Conservation (phyloP, 2,329 filamentous ascomycete species). For the Parastagonospora nodorum region DNA sequence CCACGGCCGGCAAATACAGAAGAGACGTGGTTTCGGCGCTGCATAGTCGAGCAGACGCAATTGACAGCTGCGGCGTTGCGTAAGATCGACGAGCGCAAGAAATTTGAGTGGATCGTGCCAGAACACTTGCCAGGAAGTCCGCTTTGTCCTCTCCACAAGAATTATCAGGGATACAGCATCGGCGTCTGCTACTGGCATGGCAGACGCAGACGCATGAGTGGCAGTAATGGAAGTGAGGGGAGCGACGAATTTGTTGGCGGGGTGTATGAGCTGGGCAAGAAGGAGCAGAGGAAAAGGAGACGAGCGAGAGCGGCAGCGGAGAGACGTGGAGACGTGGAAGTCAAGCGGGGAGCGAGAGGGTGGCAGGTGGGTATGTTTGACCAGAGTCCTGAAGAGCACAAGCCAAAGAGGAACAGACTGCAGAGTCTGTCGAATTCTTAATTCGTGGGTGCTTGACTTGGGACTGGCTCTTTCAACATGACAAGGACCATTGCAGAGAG, state of each 20-base stretch:
- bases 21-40: slow-evolving; percentile 20
- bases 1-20: slow-evolving; percentile 3
- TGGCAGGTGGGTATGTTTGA: slow-evolving; percentile 9
- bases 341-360: neutral
- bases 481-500: too few species aligned
- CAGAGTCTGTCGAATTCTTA: slow-evolving; percentile 19
- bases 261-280: slow-evolving; percentile 28
- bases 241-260: neutral
- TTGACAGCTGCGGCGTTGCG: slow-evolving; percentile 11
- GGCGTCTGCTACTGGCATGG: slow-evolving; percentile 52
- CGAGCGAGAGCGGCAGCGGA: slow-evolving; percentile 1
- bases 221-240: neutral
- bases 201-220: neutral
- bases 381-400: neutral
- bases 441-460: neutral
- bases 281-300: slow-evolving; percentile 14
- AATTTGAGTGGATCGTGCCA: slow-evolving; percentile 49
- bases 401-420: slow-evolving; percentile 19
- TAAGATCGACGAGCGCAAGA: slow-evolving; percentile 32
- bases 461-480: too few species aligned
- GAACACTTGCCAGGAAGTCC: slow-evolving; percentile 53
- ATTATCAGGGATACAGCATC: slow-evolving; percentile 44
- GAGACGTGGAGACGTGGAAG: slow-evolving; percentile 1
- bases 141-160: slow-evolving; percentile 50
- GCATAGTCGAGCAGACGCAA: slow-evolving; percentile 5